phyloP scores from a whole-genome alignment of 305 asterid genomes.

The Coffea humblotiana region DNA sequence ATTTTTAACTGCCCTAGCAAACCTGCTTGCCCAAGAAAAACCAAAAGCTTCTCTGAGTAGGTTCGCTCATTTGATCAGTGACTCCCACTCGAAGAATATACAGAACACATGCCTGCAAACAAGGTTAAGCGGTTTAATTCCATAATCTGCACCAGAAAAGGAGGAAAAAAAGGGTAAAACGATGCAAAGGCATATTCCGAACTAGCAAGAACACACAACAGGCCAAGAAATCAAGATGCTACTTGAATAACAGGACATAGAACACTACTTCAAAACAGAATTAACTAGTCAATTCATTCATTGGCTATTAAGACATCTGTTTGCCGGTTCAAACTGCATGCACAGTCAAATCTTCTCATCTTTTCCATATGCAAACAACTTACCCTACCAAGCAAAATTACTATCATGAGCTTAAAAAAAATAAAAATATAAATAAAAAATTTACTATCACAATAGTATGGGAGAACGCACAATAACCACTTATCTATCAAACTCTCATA shows the following conservation, averaged over 20 bases:
- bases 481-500: not conserved
- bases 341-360: not conserved
- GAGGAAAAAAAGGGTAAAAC: conserved; percentile 19
- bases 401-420: too few relatives aligned
- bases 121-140: conserved; percentile 40
- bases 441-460: not conserved
- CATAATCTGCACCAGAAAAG: conserved; percentile 12
- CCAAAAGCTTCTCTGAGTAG: conserved; percentile 90
- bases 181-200: not conserved
- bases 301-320: not conserved
- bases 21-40: conserved; percentile 94
- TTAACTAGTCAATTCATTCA: not conserved
- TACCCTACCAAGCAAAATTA: not conserved
- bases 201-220: not conserved
- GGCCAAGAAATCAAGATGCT: not conserved
- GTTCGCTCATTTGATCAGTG: conserved; percentile 96
- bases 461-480: not conserved
- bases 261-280: not conserved
- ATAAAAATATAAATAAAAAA: not conserved
- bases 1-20: conserved; percentile 19
- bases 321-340: not conserved
- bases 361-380: not conserved
- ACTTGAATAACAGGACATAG: not conserved
- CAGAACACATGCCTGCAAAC: conserved; percentile 93
- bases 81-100: conserved; percentile 89